A percentile compares a stretch with the other conserved stretches of the same genome.
Conservation (phyloP, 2,329 filamentous ascomycete genomes). For the Hortaea sp. region DNA sequence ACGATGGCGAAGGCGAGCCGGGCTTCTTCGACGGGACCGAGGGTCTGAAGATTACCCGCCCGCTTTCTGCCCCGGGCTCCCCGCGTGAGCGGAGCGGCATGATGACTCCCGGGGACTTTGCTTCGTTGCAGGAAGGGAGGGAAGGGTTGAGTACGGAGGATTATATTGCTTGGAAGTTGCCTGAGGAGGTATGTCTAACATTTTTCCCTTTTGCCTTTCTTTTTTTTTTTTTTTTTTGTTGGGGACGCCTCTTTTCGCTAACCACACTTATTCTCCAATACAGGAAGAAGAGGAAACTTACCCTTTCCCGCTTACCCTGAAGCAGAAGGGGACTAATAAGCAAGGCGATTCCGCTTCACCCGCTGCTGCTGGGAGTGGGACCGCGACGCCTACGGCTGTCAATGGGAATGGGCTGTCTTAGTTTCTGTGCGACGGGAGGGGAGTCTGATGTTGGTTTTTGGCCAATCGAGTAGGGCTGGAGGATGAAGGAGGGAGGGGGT, state of each 20-base stretch:
- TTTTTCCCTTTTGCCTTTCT: too few relatives aligned
- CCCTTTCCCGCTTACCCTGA: conserved; percentile 59
- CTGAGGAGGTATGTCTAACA: conserved; percentile 55
- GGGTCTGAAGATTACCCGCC: conserved; percentile 78
- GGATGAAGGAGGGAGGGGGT: too few relatives aligned
- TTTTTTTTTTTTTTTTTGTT: too few relatives aligned
- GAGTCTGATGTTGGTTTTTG: too few relatives aligned
- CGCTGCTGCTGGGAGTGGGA: conserved; percentile 8
- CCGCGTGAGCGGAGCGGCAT: conserved; percentile 84
- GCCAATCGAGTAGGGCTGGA: too few relatives aligned
- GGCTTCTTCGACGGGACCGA: conserved; percentile 89
- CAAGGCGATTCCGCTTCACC: conserved; percentile 1
- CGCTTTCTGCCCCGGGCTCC: conserved; percentile 87
- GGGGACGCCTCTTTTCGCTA: too few relatives aligned
- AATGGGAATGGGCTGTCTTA: conserved; percentile 7
- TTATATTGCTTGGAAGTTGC: conserved; percentile 95
- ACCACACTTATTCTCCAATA: not conserved
- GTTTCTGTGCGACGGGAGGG: too few relatives aligned
- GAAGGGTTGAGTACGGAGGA: conserved; percentile 93
- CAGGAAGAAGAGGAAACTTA: conserved; percentile 73
- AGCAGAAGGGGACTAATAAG: conserved; percentile 29
- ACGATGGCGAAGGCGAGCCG: conserved; percentile 61
- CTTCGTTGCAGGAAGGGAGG: conserved; percentile 84
- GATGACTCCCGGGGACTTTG: conserved; percentile 99
- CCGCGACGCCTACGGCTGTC: conserved; percentile 11